Base-by-base conservation (phyloP, 768 basidiomycete species). In the Gelatoporia subvermispora region DNA sequence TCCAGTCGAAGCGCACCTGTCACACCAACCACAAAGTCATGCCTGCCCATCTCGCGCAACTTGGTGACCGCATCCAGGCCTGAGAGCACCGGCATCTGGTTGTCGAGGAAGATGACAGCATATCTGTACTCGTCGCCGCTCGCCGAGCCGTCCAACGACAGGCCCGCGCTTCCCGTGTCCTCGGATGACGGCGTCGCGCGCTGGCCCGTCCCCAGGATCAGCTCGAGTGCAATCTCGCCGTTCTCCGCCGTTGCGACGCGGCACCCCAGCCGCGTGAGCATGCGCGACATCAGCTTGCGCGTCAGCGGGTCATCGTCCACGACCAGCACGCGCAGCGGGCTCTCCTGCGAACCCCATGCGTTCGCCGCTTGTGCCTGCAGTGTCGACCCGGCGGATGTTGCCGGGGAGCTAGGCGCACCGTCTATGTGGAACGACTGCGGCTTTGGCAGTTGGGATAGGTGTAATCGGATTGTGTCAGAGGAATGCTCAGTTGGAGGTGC, bases 231-330 rank as follows among this genome's bases (percentile, higher is more conserved):
- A 31, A 83, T 63, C 59, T 85, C 78, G 5, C 92, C 92, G 59
- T 94, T 91, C 68, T 93, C 88, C 10, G 92, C 91, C 16, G 80
- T 81, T 13, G 78, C 71, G n/a, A 93, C 89, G 24, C 65, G 65
- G 64, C 89, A 92, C 1, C 91, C 89, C 2, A 93, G 70, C 31
- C 89, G 74, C n/a, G 78, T 77, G 37, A 93, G 71, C 64, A 90
- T 78, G 20, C 89, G 76, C 51, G 74, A 77, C 91, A 93, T 92
- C 51, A 93, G 69, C 43, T 77, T 82, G 43, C 91, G 77, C 44
- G 92, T 93, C 46, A 93, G 65, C 10, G 74, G 66, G 63, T 94
- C 92, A 59, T 93, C 88, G 56, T 92, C 90, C 0, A 92, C 90
- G 3, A 92, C 87, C 17, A 91, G 72, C 40, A 88, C 87, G 13